Evolutionary conservation across 192 early-diverging fungal species (phyloP), one percentile per base, ranked within the genome.

Genomic region (Glomus cerebriforme): DNA sequence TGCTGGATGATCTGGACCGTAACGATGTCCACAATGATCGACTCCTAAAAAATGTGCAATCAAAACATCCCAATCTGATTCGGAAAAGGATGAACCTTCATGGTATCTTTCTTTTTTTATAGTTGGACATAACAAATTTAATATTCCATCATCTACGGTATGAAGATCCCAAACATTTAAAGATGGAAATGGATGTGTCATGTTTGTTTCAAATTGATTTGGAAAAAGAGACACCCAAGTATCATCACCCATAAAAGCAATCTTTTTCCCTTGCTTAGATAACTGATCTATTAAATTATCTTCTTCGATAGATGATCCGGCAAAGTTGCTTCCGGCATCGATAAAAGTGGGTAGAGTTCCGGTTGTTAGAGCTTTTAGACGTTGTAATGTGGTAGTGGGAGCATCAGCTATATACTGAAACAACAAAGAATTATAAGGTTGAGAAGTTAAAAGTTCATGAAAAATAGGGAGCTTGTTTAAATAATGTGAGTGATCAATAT

Each of bases 11-110:
- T 88, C 89, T 1, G 98, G 97, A 7, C 95, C 94, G 75, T 90
- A 97, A 0, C 93, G 90, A 75, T 99, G 98, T 0, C 98, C 98
- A 59, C 93, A 95, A 81, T 99, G 98, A 86, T 99, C 97, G 0
- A 99, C 95, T 0, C 98, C 98, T 2, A 99, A 83, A 39, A 96
- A 95, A 76, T 99, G 98, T 0, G 96, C 96, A 73, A 99, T 91
- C 58, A 94, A 76, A 17, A 97, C 80, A 68, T 95, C 90, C 96
- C 95, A 97, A 34, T 82, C 77, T 3, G 81, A 71, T 85, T 82
- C 60, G 4, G 22, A 29, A 29, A 69, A 15, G 31, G 34, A 31
- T 13, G 9, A 70, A 12, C 32, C 27, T 31, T 63, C 8, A 15
- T 15, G 13, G 47, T 54, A 22, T 19, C 47, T 54, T 22, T 54